Base-by-base conservation (phyloP, 306 rosid species). In the Arachis stenosperma region DNA sequence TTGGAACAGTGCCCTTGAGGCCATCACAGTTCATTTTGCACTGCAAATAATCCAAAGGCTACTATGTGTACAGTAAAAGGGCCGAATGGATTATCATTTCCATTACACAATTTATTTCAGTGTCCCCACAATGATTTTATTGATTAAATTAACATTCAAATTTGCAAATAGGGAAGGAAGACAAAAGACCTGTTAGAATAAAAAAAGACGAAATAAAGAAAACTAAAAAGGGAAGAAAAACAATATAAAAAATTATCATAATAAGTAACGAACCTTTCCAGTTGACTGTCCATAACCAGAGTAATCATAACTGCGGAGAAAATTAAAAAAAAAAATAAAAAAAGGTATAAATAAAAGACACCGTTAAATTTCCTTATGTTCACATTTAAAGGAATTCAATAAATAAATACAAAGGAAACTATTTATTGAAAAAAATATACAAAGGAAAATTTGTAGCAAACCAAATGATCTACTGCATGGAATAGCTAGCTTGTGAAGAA, bases 221-320 rank as follows among this genome's bases (percentile, higher is more conserved):
- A 22, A 22, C 27, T 22, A 72, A 33, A 10, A 11, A 7, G 54
- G 54, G 42, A 47, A 55, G 39, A 22, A 65, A 66, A 56, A 8
- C 17, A 12, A 36, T 9, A 6, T 72, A 8, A 64, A 64, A 65
- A 65, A 36, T 64, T 8, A 47, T 48, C 56, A 65, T 42, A 51
- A 53, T 42, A 15, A 43, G 78, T 50, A 65, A 64, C 88, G 65
- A 81, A 93, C 98, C 97, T 93, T 93, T 82, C 98, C 98, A 56
- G 97, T 87, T 44, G 98, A 90, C 81, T 86, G 97, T 84, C 98
- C 98, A 79, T 93, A 93, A 56, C 98, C 98, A 73, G 98, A 93
- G 83, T 93, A 93, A 83, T 93, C 98, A 14, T 93, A 93, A 76
- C 98, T 93, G 87, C 76, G 75, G 43, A 56, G 77, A 30, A 47